Evolutionary conservation across 768 basidiomycete species (phyloP).

Genomic region (Fibroporia radiculosa): DNA sequence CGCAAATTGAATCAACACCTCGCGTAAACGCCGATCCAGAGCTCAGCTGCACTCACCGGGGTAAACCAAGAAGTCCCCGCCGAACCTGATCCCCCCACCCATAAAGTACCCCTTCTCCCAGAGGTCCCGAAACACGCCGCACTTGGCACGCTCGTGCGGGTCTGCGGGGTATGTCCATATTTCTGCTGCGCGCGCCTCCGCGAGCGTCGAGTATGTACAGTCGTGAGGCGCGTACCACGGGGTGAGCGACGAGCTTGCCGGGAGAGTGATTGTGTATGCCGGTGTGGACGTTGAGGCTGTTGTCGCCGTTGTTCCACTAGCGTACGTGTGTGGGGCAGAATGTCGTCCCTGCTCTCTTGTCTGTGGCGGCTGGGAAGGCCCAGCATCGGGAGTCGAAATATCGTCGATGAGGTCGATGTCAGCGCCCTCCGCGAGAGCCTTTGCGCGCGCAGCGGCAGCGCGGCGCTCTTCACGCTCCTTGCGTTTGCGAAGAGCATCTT

Average conservation of each 20-base stretch:
- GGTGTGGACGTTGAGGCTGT: constrained; percentile 8
- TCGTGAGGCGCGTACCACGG: constrained; percentile 57
- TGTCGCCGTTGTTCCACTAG: neutral
- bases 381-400: neutral
- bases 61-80: constrained; percentile 94
- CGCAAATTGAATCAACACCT: neutral
- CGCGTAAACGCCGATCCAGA: neutral
- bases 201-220: constrained; percentile 46
- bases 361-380: neutral
- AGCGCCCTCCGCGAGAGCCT: constrained; percentile 17
- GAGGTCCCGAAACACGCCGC: constrained; percentile 70
- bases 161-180: constrained; percentile 73
- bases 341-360: constrained; percentile 8
- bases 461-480: constrained; percentile 54
- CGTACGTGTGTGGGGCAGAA: constrained; percentile 7
- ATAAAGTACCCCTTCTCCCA: constrained; percentile 83
- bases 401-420: constrained; percentile 1
- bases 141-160: constrained; percentile 61
- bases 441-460: constrained; percentile 18
- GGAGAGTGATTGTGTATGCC: constrained; percentile 54
- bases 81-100: constrained; percentile 89
- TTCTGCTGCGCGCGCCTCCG: constrained; percentile 53
- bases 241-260: constrained; percentile 51
- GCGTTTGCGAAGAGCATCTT: constrained; percentile 64
- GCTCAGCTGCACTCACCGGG: constrained; percentile 55